phyloP scores from a whole-genome alignment of 768 basidiomycete genomes.

The Rhizopogon vesiculosus region DNA sequence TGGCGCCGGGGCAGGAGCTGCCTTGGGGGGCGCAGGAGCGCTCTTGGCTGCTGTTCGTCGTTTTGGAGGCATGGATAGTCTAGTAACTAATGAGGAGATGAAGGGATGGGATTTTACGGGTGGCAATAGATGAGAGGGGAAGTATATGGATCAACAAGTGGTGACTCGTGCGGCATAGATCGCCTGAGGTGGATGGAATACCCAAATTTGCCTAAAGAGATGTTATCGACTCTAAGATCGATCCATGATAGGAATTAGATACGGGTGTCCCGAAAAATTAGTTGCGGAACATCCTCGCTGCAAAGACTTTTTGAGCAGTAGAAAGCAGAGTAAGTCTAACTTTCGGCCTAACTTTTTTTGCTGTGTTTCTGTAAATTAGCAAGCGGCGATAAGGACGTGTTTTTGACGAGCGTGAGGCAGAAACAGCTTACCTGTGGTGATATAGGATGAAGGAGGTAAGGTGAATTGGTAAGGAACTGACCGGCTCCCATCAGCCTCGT shows the following conservation, averaged over 20 bases:
- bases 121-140: conserved; percentile 12
- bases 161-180: conserved; percentile 23
- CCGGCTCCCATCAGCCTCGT: conserved; percentile 11
- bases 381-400: conserved; percentile 11
- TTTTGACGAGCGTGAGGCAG: neutral
- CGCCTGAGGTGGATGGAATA: conserved; percentile 14
- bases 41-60: conserved; percentile 18
- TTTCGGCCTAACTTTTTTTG: conserved; percentile 6
- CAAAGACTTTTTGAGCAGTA: too few relatives aligned
- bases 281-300: neutral
- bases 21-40: conserved; percentile 9
- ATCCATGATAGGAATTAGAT: conserved; percentile 27
- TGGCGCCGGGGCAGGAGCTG: neutral
- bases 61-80: conserved; percentile 23
- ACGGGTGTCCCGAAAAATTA: conserved; percentile 11
- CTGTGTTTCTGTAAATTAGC: neutral
- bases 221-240: conserved; percentile 26
- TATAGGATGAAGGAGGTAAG: neutral
- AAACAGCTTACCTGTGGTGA: neutral
- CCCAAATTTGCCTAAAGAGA: conserved; percentile 17
- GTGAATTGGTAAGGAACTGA: neutral
- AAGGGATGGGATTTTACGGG: neutral
- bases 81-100: neutral
- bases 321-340: conserved; percentile 3
- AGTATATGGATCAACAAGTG: conserved; percentile 16